Evolutionary conservation across 1,139 yeast genomes (phyloP), one percentile per base, ranked within the genome.

Genomic region (Debaryomyces singareniensis): DNA sequence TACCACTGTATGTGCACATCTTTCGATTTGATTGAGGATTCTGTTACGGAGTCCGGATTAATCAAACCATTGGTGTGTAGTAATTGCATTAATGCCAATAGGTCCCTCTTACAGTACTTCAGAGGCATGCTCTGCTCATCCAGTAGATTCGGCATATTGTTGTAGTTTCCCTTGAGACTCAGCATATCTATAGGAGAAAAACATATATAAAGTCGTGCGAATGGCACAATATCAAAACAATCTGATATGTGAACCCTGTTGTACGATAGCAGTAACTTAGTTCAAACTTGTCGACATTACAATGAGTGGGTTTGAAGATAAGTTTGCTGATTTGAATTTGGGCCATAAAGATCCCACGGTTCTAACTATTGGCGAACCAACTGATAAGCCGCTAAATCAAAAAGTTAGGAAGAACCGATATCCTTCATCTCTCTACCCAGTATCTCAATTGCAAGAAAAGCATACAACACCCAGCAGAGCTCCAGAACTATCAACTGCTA

Each of bases 281-380:
- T n/a, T n/a, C n/a, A n/a, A n/a, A n/a, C n/a, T n/a, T n/a, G n/a
- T n/a, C n/a, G n/a, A n/a, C 21, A 7, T n/a, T 7, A 18, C 9
- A n/a, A 18, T 18, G 21, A n/a, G 21, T 7, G 21, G 21, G n/a
- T 46, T 58, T 39, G 58, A 53, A 32, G 53, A 50, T 34, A 45
- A 51, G 33, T 56, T 58, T 37, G 49, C 63, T 18, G 40, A 44
- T 26, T 54, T 58, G 23, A 45, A 36, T 23, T 26, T 29, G 15
- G 21, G 15, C 53, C 59, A 2, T 29, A 33, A 10, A 31, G 23
- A 4, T 22, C 21, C 2, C 34, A 34, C 7, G 31, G 20, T 25
- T 34, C 35, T 13, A 28, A 28, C 14, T 11, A 29, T 7, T 18
- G 21, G n/a, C 7, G 21, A 18, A 18, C n/a, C 21, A n/a, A 18